phyloP scores from a whole-genome alignment of 1,139 yeast species.

The Candida sanyaensis region DNA sequence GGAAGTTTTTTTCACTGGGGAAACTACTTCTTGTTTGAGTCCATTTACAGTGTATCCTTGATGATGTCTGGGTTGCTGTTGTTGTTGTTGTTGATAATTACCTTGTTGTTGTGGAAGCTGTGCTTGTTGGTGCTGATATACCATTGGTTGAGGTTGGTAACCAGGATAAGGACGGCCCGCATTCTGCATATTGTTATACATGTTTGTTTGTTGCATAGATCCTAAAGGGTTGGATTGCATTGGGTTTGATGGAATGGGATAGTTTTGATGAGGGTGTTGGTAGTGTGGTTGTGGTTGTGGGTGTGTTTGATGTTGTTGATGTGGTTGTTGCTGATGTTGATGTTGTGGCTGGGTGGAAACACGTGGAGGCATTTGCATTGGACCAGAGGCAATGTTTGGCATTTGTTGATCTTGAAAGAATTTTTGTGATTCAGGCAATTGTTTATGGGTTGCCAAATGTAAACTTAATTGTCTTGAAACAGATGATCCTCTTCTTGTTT shows the following conservation, averaged over 20 bases:
- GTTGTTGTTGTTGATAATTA: conserved; percentile 31
- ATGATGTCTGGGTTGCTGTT: conserved; percentile 17
- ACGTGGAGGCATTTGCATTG: conserved; percentile 15
- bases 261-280: conserved; percentile 7
- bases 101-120: conserved; percentile 17
- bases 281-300: conserved; percentile 14
- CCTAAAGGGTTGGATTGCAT: conserved; percentile 27
- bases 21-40: conserved; percentile 26
- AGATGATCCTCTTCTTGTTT: conserved; percentile 76
- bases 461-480: conserved; percentile 77
- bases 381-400: conserved; percentile 6
- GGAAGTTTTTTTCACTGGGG: conserved; percentile 32
- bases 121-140: conserved; percentile 7
- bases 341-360: conserved; percentile 16
- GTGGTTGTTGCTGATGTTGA: conserved; percentile 18
- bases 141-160: conserved; percentile 13
- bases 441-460: conserved; percentile 70
- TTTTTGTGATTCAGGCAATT: conserved; percentile 56
- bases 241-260: conserved; percentile 18
- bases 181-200: conserved; percentile 18
- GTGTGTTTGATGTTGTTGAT: conserved; percentile 16
- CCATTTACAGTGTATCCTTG: conserved; percentile 4
- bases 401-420: conserved; percentile 22
- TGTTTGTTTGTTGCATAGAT: conserved; percentile 21
- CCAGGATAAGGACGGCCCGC: conserved; percentile 5